Base-by-base conservation (phyloP, 345 rosid species). In the Orychophragmus violaceus region DNA sequence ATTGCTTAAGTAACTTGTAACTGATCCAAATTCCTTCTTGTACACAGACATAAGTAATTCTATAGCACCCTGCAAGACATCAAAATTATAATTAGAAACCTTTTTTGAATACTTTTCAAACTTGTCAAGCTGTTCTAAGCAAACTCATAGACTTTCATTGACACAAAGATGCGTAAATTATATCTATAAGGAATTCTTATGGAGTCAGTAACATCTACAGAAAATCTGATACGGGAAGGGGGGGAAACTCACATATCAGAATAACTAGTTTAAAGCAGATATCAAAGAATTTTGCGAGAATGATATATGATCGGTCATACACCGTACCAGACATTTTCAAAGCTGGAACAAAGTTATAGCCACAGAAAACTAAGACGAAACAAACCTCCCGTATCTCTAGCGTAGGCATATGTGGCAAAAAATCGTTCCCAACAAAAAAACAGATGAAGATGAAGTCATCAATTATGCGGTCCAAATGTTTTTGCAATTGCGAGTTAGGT, bases 361-460 rank as follows among this genome's bases (percentile, higher is more conserved):
- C 45, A 56, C 16, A 49, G 35, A 57, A 59, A 73, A 24, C 62
- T 51, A 32, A 41, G 35, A 22, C 24, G 37, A 29, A 54, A 74
- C 93, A 64, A 72, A 94, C 99, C 99, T 94, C 99, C 2, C 90
- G 91, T 76, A 94, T 94, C 82, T 94, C 99, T 63, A 94, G 60
- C 0, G 99, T 90, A 10, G 99, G 99, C 99, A 94, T 94, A 77
- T 90, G 97, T 27, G 99, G 99, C 74, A 94, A 74, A 66, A 94
- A 94, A 81, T 94, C 99, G 74, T 94, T 94, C 62, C 99, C 99
- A 67, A 90, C 99, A 25, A 94, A 94, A 78, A 94, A 90, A 74
- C 99, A 90, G 50, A 94, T 90, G 82, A 94, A 94, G 75, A 94
- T 80, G 76, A 94, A 94, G 78, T 94, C 97, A 75, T 94, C 97